A percentile compares a stretch with the other conserved stretches of the same genome.
Evolutionary conservation across 2,329 filamentous ascomycete species (phyloP).

Genomic region (Fusarium chuoi): DNA sequence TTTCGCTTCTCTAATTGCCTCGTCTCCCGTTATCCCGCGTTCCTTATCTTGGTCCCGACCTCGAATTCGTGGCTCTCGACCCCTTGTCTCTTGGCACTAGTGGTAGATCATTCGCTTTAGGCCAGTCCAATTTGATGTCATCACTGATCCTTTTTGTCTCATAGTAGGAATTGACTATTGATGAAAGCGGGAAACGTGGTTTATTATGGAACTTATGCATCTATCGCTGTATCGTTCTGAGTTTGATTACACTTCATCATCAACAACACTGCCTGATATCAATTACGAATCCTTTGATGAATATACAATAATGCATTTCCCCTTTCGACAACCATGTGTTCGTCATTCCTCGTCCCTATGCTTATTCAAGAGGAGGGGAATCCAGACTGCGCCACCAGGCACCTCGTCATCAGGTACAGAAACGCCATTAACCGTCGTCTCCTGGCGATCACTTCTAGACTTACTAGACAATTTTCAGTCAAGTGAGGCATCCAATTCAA

Average conservation of each 20-base stretch:
- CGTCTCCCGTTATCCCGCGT: conserved; percentile 8
- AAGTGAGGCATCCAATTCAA: conserved; percentile 1
- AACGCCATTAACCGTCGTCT: conserved; percentile 22
- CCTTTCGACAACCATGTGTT: neutral
- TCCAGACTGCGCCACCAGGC: conserved; percentile 26
- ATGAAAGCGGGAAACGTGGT: conserved; percentile 11
- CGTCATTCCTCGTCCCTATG: neutral
- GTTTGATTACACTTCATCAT: neutral
- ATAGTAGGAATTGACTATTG: neutral
- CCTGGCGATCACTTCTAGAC: conserved; percentile 13
- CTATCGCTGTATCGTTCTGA: neutral
- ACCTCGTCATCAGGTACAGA: conserved; percentile 26
- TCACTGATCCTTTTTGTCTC: neutral
- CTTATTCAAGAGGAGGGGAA: neutral
- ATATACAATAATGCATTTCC: neutral
- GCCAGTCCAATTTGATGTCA: conserved; percentile 18
- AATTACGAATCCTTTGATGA: neutral
- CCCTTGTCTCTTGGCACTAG: conserved; percentile 35
- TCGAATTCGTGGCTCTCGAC: conserved; percentile 28
- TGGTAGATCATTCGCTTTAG: conserved; percentile 36
- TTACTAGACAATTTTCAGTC: neutral
- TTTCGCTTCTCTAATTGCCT: conserved; percentile 19
- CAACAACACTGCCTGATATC: neutral
- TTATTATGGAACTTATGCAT: conserved; percentile 6
- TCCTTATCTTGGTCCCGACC: conserved; percentile 36